phyloP scores from a whole-genome alignment of 345 rosid species.

The Syzygium grande region DNA sequence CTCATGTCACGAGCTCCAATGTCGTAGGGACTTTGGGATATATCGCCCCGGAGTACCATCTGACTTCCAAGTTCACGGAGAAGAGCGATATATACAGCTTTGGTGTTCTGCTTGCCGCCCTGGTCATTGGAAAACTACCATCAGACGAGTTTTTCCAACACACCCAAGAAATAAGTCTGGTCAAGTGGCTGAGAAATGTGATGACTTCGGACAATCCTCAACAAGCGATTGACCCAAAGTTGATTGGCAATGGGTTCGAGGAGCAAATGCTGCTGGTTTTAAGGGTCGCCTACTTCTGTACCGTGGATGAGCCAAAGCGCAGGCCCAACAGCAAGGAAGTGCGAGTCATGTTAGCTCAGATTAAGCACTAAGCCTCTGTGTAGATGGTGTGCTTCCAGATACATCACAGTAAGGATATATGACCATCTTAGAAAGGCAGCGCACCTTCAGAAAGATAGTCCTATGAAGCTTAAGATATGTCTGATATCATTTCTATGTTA shows the following conservation, averaged over 20 bases:
- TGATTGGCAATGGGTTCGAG: slow-evolving; percentile 51
- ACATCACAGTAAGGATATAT: not conserved
- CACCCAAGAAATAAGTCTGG: slow-evolving; percentile 56
- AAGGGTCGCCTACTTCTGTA: slow-evolving; percentile 81
- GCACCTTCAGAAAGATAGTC: not conserved
- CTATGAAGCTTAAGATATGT: not conserved
- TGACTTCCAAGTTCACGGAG: slow-evolving; percentile 79
- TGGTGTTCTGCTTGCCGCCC: slow-evolving; percentile 66
- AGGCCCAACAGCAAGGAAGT: slow-evolving; percentile 86
- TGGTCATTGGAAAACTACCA: slow-evolving; percentile 80
- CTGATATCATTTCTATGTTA: not conserved
- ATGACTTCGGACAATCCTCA: slow-evolving; percentile 58
- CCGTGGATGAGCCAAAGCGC: slow-evolving; percentile 66
- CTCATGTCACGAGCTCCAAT: slow-evolving; percentile 55
- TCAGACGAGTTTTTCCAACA: slow-evolving; percentile 78
- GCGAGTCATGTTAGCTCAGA: slow-evolving; percentile 64
- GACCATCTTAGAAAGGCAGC: not conserved
- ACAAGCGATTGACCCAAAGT: slow-evolving; percentile 51
- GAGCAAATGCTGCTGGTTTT: slow-evolving; percentile 78
- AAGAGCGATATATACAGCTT: slow-evolving; percentile 84
- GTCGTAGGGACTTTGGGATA: slow-evolving; percentile 89
- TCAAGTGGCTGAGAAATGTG: slow-evolving; percentile 73
- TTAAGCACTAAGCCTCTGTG: slow-evolving; percentile 18
- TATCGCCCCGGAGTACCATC: slow-evolving; percentile 85
- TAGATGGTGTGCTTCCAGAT: not conserved